Evolutionary conservation across 257 asterid species (phyloP), one percentile per base, ranked within the genome.

Genomic region (Gynochthodes officinalis): DNA sequence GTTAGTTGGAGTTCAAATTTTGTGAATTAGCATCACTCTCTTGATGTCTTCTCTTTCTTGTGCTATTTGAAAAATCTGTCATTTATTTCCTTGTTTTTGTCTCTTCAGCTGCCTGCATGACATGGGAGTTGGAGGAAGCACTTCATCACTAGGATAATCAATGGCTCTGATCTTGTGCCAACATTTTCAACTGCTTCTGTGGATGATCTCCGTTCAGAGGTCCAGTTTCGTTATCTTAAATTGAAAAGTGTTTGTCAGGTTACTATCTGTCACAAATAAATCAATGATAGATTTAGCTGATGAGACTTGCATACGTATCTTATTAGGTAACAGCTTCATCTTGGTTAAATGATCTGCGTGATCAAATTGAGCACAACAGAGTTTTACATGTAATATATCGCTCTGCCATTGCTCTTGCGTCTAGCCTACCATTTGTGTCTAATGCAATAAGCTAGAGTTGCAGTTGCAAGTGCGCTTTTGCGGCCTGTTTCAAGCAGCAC

Each of bases 401-500:
- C 44, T 93, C 97, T 64, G 97, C 98, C 76, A 81, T 90, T 76
- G 97, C 93, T 49, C 84, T 93, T 52, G 90, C 96, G 64, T 88
- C 98, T 81, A 96, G 90, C 67, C 77, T 89, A 67, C 95, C 98
- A 25, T 90, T 96, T 25, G 85, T 92, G 32, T 87, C 93, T 74
- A 86, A 84, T 74, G 97, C 97, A 5, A 92, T n/a, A 81, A 80
- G 97, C 96, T 62, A 86, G 81, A 73, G 97, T 93, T 69, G 98
- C 84, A 30, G 98, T 90, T 46, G 97, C 98, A 35, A 91, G 98
- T 61, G 96, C 97, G 65, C 81, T 93, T 73, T 75, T 92, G 70
- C 89, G 87, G n/a, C 98, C 97, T 21, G 98, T 92, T 77, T 92
- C 98, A 50, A 90, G 91, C 79, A 77, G 97, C 77, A 92, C 98